phyloP scores from a whole-genome alignment of 768 basidiomycete genomes.

The Termitomyces sp. region DNA sequence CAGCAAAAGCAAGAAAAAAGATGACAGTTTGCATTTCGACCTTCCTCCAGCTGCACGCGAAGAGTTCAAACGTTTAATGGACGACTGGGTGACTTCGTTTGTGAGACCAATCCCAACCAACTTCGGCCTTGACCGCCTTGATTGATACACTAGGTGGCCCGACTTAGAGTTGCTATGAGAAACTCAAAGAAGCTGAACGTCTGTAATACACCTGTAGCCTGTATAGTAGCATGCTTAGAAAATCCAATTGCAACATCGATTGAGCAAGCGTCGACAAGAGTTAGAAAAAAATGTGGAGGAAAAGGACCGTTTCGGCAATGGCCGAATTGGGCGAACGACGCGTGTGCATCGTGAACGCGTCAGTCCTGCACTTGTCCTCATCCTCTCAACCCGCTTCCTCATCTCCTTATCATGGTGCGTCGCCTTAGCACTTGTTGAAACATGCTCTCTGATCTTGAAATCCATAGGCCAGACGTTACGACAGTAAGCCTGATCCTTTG shows the following conservation, averaged over 20 bases:
- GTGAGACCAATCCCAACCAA: neutral
- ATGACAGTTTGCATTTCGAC: neutral
- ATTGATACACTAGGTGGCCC: neutral
- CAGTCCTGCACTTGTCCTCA: slow-evolving; percentile 21
- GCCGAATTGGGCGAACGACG: slow-evolving; percentile 36
- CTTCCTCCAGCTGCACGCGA: neutral
- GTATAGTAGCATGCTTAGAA: neutral
- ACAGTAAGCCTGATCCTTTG: slow-evolving; percentile 58
- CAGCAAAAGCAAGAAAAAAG: neutral
- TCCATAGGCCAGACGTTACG: slow-evolving; percentile 84
- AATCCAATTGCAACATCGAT: neutral
- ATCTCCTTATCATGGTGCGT: slow-evolving; percentile 48
- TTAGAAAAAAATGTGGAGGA: neutral
- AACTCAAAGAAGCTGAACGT: neutral
- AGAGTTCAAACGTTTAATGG: slow-evolving; percentile 2
- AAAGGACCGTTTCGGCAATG: slow-evolving; percentile 24
- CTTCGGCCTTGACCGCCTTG: neutral
- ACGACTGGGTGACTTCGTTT: neutral
- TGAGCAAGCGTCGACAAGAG: neutral
- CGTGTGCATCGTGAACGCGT: slow-evolving; percentile 44
- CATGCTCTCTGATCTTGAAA: neutral
- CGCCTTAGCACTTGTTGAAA: neutral
- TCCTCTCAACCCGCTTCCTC: slow-evolving; percentile 20
- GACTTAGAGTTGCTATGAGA: too few species aligned
- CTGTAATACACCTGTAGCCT: neutral